Base-by-base conservation (phyloP, 164 flowering plant species). In the Annona cherimola region DNA sequence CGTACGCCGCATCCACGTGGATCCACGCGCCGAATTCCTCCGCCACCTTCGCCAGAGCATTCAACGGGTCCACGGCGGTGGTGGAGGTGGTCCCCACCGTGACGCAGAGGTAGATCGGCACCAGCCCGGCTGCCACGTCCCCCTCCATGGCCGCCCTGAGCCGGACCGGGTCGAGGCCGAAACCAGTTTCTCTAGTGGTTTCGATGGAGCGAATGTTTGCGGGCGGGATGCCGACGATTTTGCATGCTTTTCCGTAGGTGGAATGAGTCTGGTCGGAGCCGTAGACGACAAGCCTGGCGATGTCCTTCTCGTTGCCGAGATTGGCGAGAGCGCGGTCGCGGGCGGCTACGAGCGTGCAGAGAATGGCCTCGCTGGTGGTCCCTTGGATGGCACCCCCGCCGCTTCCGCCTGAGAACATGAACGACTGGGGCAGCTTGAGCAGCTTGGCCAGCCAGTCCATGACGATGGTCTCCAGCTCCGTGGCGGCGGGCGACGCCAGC, bases 1-100 rank as follows among this genome's bases (percentile, higher is more conserved):
- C 88, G 42, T 85, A 85, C 0, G 89, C 91, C 1, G 87, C 92
- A 63, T 88, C 90, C 57, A 88, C 86, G 69, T 87, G 92, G 54
- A 86, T 61, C 92, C 92, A 88, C n/a, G 80, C 69, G 42, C 79
- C 79, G 42, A 71, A 76, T 0, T 67, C 75, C 0, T 18, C 64
- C 1, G 86, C 89, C 74, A 83, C 83, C 26, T 83, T 74, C 7
- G 79, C 80, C 4, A 88, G 82, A 18, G 45, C 68, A 14, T 67
- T 73, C 3, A 88, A 11, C 0, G 87, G 86, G 76, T 87, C 90
- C 4, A 83, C 82, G 11, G 90, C 88, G 0, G 85, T 81, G 2
- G 89, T 81, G 2, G 87, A 80, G 1, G 55, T 46, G 14, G 55
- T 46, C 14, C 55, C 55, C 14, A 46, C 55, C 55, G 55, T 46